Percentiles rank a stretch among this genome's conserved stretches.
Conservation (phyloP, 2,329 filamentous ascomycete genomes). For the Alternaria metachromatica region DNA sequence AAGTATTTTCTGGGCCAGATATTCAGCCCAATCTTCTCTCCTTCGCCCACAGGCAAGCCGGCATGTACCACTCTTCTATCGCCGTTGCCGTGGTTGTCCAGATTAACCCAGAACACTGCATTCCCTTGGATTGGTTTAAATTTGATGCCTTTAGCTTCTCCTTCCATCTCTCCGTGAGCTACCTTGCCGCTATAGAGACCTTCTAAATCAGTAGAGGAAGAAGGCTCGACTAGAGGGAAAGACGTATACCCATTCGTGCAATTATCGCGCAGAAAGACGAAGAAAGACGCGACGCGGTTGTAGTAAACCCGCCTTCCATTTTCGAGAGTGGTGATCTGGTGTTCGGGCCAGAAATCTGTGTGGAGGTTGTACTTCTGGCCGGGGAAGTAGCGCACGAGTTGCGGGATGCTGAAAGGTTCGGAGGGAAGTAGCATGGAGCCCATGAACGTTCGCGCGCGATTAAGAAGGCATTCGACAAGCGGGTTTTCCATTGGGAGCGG, state of each 20-base stretch:
- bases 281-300: conserved; percentile 34
- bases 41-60: conserved; percentile 61
- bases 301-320: conserved; percentile 19
- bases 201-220: conserved; percentile 8
- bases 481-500: conserved; percentile 24
- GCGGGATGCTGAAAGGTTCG: conserved; percentile 31
- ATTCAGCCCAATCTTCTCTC: conserved; percentile 66
- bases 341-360: conserved; percentile 33
- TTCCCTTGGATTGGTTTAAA: conserved; percentile 63
- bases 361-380: conserved; percentile 34
- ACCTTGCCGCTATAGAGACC: conserved; percentile 19
- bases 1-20: conserved; percentile 57
- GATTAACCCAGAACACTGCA: conserved; percentile 67
- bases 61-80: conserved; percentile 59
- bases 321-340: conserved; percentile 22
- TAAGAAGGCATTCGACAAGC: conserved; percentile 31
- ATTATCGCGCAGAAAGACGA: conserved; percentile 33
- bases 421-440: conserved; percentile 28
- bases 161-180: conserved; percentile 24
- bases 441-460: conserved; percentile 33
- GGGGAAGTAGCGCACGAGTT: conserved; percentile 33
- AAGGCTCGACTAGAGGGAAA: conserved; percentile 27
- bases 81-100: conserved; percentile 53
- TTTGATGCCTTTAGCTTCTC: conserved; percentile 45
- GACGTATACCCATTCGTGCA: conserved; percentile 33